phyloP scores from a whole-genome alignment of 345 rosid species.

The Gossypium raimondii region DNA sequence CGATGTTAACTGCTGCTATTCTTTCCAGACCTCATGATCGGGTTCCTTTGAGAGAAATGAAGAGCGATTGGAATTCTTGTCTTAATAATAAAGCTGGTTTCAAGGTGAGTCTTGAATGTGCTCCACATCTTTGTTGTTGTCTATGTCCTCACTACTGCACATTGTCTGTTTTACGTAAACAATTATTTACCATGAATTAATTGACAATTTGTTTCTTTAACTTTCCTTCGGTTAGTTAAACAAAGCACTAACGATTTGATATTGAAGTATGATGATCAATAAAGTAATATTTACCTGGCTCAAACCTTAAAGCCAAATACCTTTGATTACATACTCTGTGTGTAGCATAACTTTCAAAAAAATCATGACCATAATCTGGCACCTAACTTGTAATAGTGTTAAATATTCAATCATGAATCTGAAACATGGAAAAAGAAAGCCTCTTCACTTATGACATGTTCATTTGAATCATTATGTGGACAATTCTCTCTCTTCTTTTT shows the following conservation, averaged over 20 bases:
- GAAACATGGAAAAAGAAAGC: not conserved
- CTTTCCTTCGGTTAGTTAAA: not conserved
- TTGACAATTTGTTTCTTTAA: not conserved
- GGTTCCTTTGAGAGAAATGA: slow-evolving; percentile 87
- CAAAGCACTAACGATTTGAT: not conserved
- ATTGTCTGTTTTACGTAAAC: not conserved
- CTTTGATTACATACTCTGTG: not conserved
- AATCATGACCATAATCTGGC: not conserved
- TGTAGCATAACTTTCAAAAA: not conserved
- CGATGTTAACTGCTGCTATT: slow-evolving; percentile 10
- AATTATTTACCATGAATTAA: not conserved
- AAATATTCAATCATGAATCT: not conserved
- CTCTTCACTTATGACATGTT: not conserved
- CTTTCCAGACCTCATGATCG: slow-evolving; percentile 90
- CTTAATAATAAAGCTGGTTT: slow-evolving; percentile 85
- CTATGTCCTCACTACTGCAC: not conserved
- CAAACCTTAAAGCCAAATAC: not conserved
- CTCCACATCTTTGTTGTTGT: slow-evolving; percentile 10
- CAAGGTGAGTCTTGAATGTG: slow-evolving; percentile 49
- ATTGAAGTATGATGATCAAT: not conserved
- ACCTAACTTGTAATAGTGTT: not conserved
- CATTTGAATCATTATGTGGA: not conserved
- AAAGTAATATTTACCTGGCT: slow-evolving; percentile 5
- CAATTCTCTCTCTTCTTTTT: not conserved
- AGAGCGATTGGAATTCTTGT: slow-evolving; percentile 96